Evolutionary conservation across 805 yeast genomes (phyloP).

Genomic region (Cyberlindnera petersonii): DNA sequence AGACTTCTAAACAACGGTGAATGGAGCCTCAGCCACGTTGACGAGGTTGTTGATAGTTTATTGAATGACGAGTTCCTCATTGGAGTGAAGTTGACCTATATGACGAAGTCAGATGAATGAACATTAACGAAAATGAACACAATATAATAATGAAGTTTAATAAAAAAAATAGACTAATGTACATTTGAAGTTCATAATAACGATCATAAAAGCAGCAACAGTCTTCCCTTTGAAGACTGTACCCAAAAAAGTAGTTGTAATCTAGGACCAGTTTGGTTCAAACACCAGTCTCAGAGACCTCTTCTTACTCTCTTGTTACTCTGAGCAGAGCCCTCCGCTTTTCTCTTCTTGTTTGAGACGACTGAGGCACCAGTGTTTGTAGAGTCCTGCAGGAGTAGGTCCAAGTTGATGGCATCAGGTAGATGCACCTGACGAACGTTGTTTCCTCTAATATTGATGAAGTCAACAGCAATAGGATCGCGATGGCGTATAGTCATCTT

Average conservation of each 20-base stretch:
- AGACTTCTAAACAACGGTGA: constrained; percentile 40
- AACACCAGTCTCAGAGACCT: constrained; percentile 16
- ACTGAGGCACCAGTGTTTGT: neutral
- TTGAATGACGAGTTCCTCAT: constrained; percentile 55
- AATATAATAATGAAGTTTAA: neutral
- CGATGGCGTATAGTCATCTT: constrained; percentile 71
- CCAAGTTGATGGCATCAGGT: constrained; percentile 83
- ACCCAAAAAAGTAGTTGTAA: neutral
- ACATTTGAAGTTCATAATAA: constrained; percentile 11
- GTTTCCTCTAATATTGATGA: constrained; percentile 83
- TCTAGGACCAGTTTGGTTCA: too few species aligned
- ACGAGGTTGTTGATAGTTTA: constrained; percentile 67
- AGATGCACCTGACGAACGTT: constrained; percentile 78
- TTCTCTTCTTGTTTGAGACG: constrained; percentile 20
- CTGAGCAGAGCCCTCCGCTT: constrained; percentile 17
- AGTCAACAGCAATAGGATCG: constrained; percentile 67
- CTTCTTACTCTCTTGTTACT: constrained; percentile 33
- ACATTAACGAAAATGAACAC: too few species aligned
- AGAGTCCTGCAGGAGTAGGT: constrained; percentile 50
- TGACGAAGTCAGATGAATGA: constrained; percentile 28
- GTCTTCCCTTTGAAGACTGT: neutral
- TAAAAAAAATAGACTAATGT: too few species aligned
- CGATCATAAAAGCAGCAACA: constrained; percentile 8
- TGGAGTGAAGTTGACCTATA: constrained; percentile 70
- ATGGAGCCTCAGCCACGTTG: constrained; percentile 52